Evolutionary conservation across 805 yeast genomes (phyloP).

Genomic region (Wickerhamiella qilinensis): DNA sequence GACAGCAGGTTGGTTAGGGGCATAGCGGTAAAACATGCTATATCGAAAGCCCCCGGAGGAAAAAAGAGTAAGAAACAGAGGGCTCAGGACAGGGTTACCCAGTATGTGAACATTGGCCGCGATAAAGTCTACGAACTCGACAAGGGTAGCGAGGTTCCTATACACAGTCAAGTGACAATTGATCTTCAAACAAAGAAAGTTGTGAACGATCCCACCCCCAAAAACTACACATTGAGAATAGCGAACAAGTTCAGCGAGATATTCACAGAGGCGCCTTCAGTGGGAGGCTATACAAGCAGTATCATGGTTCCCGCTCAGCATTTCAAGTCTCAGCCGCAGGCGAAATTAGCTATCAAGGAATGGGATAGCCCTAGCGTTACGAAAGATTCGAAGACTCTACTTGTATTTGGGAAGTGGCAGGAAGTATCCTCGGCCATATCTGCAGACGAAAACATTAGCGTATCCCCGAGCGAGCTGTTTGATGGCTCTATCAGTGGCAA

Average conservation of each 20-base stretch:
- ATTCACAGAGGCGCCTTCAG: constrained; percentile 52
- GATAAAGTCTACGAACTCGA: constrained; percentile 39
- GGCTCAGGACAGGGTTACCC: constrained; percentile 40
- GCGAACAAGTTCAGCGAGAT: constrained; percentile 44
- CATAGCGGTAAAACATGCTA: constrained; percentile 51
- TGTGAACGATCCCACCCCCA: constrained; percentile 49
- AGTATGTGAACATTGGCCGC: constrained; percentile 63
- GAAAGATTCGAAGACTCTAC: constrained; percentile 19
- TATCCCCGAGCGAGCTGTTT: constrained; percentile 44
- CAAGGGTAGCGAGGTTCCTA: constrained; percentile 50
- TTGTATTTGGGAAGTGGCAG: constrained; percentile 49
- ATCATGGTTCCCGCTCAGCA: constrained; percentile 55
- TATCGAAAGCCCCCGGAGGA: constrained; percentile 22
- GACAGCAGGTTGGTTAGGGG: constrained; percentile 22
- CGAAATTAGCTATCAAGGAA: constrained; percentile 17
- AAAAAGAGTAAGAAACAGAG: constrained; percentile 34
- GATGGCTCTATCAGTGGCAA: constrained; percentile 46
- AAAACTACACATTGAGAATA: constrained; percentile 59
- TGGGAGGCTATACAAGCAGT: constrained; percentile 55
- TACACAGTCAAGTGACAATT: constrained; percentile 67
- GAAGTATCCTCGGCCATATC: constrained; percentile 40
- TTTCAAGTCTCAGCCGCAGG: constrained; percentile 27
- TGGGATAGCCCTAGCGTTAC: constrained; percentile 14
- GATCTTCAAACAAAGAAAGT: constrained; percentile 44
- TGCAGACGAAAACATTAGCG: constrained; percentile 34